These are phyloP conservation scores for Orychophragmus violaceus DNA, from an alignment of 345 rosid species.

Conservation along the genomic window DNA sequence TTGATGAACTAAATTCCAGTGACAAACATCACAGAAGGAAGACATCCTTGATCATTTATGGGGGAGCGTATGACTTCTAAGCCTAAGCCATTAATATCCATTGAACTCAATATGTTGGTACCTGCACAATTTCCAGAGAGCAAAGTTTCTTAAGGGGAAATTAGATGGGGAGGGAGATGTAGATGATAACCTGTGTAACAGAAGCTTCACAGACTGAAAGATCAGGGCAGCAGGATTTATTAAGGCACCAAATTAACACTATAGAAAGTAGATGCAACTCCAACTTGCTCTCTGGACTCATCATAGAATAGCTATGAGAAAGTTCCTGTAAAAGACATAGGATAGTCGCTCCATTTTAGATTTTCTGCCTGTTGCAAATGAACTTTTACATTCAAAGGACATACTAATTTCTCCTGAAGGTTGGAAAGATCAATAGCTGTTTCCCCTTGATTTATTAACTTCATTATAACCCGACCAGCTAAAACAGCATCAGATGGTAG, in stretches of 20 bases:
- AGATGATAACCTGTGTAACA: constrained; percentile 45
- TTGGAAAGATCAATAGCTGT: constrained; percentile 30
- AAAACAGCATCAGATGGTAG: constrained; percentile 68
- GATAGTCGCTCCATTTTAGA: constrained; percentile 2
- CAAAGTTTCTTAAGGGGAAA: too few relatives aligned
- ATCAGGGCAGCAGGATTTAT: constrained; percentile 35
- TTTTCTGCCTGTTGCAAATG: not conserved
- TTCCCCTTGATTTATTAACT: constrained; percentile 38
- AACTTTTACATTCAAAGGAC: not conserved
- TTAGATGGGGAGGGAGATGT: constrained; percentile 20
- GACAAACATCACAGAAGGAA: not conserved
- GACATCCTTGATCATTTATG: not conserved
- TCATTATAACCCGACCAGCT: constrained; percentile 66
- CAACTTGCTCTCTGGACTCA: constrained; percentile 62
- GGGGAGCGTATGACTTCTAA: not conserved
- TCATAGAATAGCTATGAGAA: constrained; percentile 53
- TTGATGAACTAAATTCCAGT: not conserved
- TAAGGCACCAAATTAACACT: constrained; percentile 64
- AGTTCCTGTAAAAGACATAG: constrained; percentile 41
- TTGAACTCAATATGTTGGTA: not conserved
- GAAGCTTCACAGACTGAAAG: constrained; percentile 52
- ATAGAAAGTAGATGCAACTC: constrained; percentile 63
- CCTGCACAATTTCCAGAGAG: not conserved
- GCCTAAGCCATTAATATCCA: not conserved
- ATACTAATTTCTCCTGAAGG: constrained; percentile 43